Base-by-base conservation (phyloP, 2,329 filamentous ascomycete genomes). In the Colletotrichum simmondsii region DNA sequence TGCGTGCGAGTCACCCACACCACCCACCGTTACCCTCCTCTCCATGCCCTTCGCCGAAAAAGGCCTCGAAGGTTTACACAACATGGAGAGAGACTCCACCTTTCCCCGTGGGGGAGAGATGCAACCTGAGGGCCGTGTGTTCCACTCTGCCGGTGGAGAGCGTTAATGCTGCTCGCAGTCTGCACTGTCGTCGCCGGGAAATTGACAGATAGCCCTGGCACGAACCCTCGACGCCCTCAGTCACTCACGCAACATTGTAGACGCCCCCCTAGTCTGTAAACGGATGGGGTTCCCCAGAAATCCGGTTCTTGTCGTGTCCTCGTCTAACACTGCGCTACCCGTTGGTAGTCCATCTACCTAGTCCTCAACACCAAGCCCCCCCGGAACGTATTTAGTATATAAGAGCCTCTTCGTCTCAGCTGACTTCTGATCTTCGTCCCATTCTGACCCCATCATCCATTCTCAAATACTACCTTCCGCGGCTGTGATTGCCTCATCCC, bases 281-380 rank as follows among this genome's bases (percentile, higher is more conserved):
- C 61, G 54, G 61, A 70, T 70, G 67, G 67, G 67, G 42, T 62
- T 54, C 54, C 52, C 65, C 11, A 32, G 61, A 70, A 63, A 70
- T 64, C 67, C 61, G 46, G 67, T 60, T 70, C 65, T 61, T 53
- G 26, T 67, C n/a, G 28, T 54, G n/a, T 54, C 46, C 54, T 14
- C 14, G 12, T 11, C 32, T 32, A 62, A 57, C 49, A 2, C 35
- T 35, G 22, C 56, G 16, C 30, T 16, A 37, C 30, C 60, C 11
- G 35, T 37, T n/a, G 32, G 24, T 64, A 42, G 32, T 35, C 37
- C 16, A 19, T 42, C 37, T 32, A 28, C 30, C n/a, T 54, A 46
- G 24, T 26, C 12, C 42, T 65, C 67, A 70, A 59, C 61, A 59
- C 49, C 67, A 37, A 53, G 37, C 16, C 16, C 37, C 46, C 49